Evolutionary conservation across 2,329 filamentous ascomycete genomes (phyloP), one percentile per base, ranked within the genome.

Genomic region (Xylariaceae sp.): DNA sequence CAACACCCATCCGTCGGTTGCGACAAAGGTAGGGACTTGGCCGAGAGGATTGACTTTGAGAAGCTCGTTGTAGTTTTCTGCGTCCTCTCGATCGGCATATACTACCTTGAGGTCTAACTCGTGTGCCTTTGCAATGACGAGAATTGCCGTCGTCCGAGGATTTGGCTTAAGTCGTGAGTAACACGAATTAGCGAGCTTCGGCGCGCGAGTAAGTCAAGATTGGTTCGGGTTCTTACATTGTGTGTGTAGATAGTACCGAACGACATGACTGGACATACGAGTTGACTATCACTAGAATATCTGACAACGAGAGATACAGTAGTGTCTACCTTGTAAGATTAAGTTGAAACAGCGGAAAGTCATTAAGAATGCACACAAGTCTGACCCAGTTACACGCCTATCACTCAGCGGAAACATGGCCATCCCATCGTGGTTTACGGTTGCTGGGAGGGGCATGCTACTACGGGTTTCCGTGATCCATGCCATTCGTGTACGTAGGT

Each of bases 1-100:
- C 27, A 56, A 42, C 11, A 56, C 42, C 33, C 43, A 58, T 31
- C 55, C 53, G 27, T 56, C 51, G 14, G 44, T n/a, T 19, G 45
- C 51, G 27, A 52, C 51, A 36, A 58, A 48, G 15, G 43, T 40
- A 15, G 51, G 51, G 2, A 51, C 42, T 31, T 54, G 48, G 36
- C 44, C 54, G 14, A 54, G 33, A 10, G 54, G 42, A 44, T 54
- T 54, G 36, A 56, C 27, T 43, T 43, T 39, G 14, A 52, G 35
- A 39, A 54, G 32, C 38, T 52, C 32, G 14, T 43, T 39, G 31
- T 47, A 32, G 35, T 43, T 41, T 39, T 44, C 36, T 15, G n/a
- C 14, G 49, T 44, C 22, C 30, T 39, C 19, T 35, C 33, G 42
- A 30, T 47, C 44, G 14, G 45, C 42, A 31, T 51, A 46, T 27